phyloP scores from a whole-genome alignment of 441 rosid species.

The Pelargonium australe region DNA sequence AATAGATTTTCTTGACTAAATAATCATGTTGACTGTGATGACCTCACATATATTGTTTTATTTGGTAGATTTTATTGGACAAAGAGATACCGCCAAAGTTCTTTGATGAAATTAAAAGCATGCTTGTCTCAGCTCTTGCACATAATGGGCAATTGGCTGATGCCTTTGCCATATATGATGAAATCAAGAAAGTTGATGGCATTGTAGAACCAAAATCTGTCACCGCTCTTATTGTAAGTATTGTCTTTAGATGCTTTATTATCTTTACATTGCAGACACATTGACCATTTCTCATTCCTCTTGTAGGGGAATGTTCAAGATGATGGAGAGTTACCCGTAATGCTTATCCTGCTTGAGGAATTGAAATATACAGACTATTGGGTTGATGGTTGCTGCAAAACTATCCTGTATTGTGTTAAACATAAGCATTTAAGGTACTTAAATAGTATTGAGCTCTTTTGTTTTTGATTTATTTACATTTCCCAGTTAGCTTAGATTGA shows the following conservation, averaged over 20 bases:
- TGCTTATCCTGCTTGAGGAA: conserved; percentile 50
- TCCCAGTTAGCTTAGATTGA: conserved; percentile 14
- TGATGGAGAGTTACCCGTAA: conserved; percentile 39
- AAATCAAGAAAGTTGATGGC: conserved; percentile 50
- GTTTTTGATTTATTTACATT: conserved; percentile 10
- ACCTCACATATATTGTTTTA: conserved; percentile 14
- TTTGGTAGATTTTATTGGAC: conserved; percentile 54
- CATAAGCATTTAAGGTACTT: conserved; percentile 52
- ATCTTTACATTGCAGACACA: conserved; percentile 11
- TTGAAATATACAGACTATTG: conserved; percentile 41
- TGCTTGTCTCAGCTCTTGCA: conserved; percentile 67
- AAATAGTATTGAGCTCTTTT: conserved; percentile 9
- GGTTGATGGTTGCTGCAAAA: conserved; percentile 59
- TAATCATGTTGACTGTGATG: background rate
- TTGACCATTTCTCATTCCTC: conserved; percentile 14
- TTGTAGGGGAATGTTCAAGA: conserved; percentile 48
- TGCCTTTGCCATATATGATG: conserved; percentile 55
- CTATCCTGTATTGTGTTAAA: conserved; percentile 42
- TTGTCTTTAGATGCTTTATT: conserved; percentile 8
- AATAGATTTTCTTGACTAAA: background rate
- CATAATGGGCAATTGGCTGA: conserved; percentile 55
- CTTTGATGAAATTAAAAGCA: conserved; percentile 62
- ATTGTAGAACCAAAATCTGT: conserved; percentile 55
- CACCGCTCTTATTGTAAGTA: conserved; percentile 67
- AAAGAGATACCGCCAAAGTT: conserved; percentile 30